Conservation (phyloP, 208 protist genomes). For the Leishmania turanica region DNA sequence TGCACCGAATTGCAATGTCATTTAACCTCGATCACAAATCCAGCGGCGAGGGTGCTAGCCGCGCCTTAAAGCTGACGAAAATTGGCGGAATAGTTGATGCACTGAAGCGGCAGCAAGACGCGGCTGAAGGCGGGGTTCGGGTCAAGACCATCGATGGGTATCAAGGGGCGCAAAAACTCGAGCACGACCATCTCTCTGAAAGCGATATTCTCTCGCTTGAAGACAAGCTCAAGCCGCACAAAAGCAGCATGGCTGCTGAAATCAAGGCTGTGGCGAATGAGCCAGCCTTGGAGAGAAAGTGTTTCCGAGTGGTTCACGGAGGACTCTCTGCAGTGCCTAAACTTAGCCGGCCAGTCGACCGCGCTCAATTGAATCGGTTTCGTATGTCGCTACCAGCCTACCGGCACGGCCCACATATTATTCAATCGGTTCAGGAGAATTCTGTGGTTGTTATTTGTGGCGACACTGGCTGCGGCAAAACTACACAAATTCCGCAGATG, state of each 20-base stretch:
- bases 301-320: constrained; percentile 45
- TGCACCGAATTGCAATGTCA: constrained; percentile 71
- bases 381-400: constrained; percentile 65
- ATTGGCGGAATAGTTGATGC: constrained; percentile 33
- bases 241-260: constrained; percentile 52
- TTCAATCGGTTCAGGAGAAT: constrained; percentile 59
- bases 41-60: constrained; percentile 39
- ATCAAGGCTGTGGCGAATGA: constrained; percentile 40
- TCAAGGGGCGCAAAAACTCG: constrained; percentile 76
- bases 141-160: constrained; percentile 77
- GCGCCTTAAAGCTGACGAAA: constrained; percentile 71
- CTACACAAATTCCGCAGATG: constrained; percentile 94
- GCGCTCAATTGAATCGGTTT: constrained; percentile 55
- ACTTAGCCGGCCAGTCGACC: constrained; percentile 12
- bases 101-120: constrained; percentile 36
- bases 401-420: constrained; percentile 49
- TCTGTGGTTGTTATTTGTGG: constrained; percentile 91
- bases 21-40: constrained; percentile 82
- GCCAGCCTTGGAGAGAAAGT: constrained; percentile 15
- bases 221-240: constrained; percentile 34
- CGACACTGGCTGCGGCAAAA: constrained; percentile 98
- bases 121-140: constrained; percentile 40
- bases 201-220: constrained; percentile 35
- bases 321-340: constrained; percentile 40
- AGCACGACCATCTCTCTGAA: constrained; percentile 39